phyloP scores from a whole-genome alignment of 345 rosid species.

The Streptanthus diversifolius region DNA sequence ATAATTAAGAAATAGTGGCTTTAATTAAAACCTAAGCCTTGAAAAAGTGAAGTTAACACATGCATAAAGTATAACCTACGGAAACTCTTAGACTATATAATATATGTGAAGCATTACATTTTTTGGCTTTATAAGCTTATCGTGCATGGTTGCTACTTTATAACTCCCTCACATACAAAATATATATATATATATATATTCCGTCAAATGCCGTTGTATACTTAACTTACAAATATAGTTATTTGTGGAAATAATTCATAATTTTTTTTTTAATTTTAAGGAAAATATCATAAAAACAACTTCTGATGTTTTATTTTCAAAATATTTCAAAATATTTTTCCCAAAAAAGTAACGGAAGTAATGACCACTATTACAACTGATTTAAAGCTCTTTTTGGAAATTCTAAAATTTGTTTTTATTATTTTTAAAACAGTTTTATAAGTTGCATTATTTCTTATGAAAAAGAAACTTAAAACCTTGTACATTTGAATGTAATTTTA shows the following conservation, averaged over 20 bases:
- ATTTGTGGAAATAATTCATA: not conserved
- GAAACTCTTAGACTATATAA: conserved; percentile 18
- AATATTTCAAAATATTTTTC: not conserved
- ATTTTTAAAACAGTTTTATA: not conserved
- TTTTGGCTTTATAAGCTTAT: conserved; percentile 9
- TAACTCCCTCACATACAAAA: conserved; percentile 2
- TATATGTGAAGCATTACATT: conserved; percentile 6
- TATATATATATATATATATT: not conserved
- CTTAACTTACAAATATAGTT: not conserved
- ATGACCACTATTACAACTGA: not conserved
- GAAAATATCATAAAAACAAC: not conserved
- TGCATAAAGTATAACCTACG: conserved; percentile 38
- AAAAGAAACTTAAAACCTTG: not conserved
- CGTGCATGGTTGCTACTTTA: conserved; percentile 21
- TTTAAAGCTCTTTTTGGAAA: not conserved
- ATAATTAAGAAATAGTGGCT: conserved; percentile 20
- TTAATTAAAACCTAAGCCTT: conserved; percentile 24
- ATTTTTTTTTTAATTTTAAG: not conserved
- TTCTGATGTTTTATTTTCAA: not conserved
- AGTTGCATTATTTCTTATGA: not conserved
- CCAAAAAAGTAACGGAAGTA: not conserved
- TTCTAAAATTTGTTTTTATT: not conserved
- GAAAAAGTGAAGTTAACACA: conserved; percentile 36
- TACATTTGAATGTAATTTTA: not conserved
- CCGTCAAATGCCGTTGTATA: not conserved